Conservation (phyloP, 2,329 filamentous ascomycete species). For the Claviceps digitariae region DNA sequence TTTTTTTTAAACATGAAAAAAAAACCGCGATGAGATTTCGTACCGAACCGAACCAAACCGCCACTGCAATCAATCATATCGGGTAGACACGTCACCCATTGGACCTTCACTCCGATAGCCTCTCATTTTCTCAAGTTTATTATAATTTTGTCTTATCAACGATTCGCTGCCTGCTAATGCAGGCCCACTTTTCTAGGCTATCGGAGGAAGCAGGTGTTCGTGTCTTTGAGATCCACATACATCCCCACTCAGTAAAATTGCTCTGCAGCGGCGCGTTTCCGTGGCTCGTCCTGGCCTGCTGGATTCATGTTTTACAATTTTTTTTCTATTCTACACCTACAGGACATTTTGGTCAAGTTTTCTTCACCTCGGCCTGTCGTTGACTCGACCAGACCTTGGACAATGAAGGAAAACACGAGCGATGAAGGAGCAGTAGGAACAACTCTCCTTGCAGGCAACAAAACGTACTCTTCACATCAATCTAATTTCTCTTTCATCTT, state of each 20-base stretch:
- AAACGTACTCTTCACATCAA: neutral
- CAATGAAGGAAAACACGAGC: neutral
- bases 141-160: neutral
- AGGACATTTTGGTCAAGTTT: conserved; percentile 9
- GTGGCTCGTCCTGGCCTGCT: conserved; percentile 11
- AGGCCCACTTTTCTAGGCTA: neutral
- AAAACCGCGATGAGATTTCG: conserved; percentile 4
- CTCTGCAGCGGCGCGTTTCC: conserved; percentile 4
- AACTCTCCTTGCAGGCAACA: neutral
- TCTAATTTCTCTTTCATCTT: conserved; percentile 9
- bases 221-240: conserved; percentile 13
- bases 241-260: conserved; percentile 7
- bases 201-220: conserved; percentile 3
- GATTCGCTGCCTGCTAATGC: neutral
- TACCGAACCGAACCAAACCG: neutral
- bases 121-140: neutral
- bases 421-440: neutral
- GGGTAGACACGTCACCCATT: conserved; percentile 8
- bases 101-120: neutral
- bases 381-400: neutral
- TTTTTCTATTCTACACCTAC: conserved; percentile 9
- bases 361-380: conserved; percentile 9
- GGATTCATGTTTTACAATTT: conserved; percentile 9
- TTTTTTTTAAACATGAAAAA: neutral
- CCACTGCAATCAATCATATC: conserved; percentile 5